Percentiles rank a stretch among this genome's conserved stretches.
Conservation (phyloP, 352 stramenopile genomes). For the Blastocystis sp. region DNA sequence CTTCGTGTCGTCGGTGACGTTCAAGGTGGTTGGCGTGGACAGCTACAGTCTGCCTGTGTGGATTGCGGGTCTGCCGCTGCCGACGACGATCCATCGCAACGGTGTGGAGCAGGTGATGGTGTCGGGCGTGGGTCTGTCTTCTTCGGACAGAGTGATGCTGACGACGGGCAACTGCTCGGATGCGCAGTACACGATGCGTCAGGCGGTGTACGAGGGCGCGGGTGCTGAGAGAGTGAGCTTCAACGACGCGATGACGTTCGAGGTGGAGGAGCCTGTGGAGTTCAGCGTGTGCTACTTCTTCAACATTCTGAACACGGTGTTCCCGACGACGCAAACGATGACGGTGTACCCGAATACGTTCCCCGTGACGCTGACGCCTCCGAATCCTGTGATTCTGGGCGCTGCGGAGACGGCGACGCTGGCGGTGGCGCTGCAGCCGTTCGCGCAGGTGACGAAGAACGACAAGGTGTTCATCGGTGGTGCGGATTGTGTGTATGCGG, state of each 20-base stretch:
- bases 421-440: not conserved
- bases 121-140: slow-evolving; percentile 15
- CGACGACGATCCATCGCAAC: not conserved
- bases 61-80: slow-evolving; percentile 21
- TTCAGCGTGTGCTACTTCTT: slow-evolving; percentile 39
- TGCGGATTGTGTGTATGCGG: not conserved
- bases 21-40: slow-evolving; percentile 28
- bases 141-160: not conserved
- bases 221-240: slow-evolving; percentile 31
- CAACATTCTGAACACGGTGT: not conserved
- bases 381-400: not conserved
- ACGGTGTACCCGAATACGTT: slow-evolving; percentile 16
- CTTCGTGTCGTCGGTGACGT: not conserved
- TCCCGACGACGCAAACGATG: not conserved
- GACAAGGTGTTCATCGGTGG: slow-evolving; percentile 2
- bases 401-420: not conserved
- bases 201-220: not conserved
- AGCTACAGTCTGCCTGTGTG: not conserved
- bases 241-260: not conserved
- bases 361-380: not conserved
- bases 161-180: not conserved
- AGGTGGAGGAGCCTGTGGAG: not conserved
- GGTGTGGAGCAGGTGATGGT: not conserved
- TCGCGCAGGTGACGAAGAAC: not conserved
- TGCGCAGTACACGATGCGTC: not conserved